Evolutionary conservation across 2,329 filamentous ascomycete genomes (phyloP).

Genomic region (Penicillium sp.): DNA sequence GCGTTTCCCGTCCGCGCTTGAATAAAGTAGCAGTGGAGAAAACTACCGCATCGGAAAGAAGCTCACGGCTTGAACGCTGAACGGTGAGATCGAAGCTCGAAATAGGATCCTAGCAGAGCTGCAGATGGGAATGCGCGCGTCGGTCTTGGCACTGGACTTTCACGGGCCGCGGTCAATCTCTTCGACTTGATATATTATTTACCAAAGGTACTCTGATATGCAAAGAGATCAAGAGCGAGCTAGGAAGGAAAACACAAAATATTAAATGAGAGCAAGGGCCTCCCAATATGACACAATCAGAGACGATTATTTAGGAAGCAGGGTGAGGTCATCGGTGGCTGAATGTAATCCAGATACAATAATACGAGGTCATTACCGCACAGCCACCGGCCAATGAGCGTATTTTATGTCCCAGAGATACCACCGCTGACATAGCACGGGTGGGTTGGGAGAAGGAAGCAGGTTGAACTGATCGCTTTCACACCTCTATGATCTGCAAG

Average conservation of each 20-base stretch:
- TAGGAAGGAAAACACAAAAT: not conserved
- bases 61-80: not conserved
- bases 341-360: slow-evolving; percentile 9
- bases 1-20: slow-evolving; percentile 4
- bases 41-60: slow-evolving; percentile 7
- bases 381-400: not conserved
- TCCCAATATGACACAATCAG: slow-evolving; percentile 4
- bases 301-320: slow-evolving; percentile 10
- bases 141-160: slow-evolving; percentile 25
- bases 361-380: not conserved
- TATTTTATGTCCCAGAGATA: not conserved
- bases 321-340: slow-evolving; percentile 30
- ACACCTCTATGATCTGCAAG: slow-evolving; percentile 1
- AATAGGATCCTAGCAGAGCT: slow-evolving; percentile 11
- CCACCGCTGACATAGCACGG: not conserved
- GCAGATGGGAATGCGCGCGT: slow-evolving; percentile 27
- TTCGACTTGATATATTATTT: not conserved
- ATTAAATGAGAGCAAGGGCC: not conserved
- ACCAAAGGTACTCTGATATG: slow-evolving; percentile 4
- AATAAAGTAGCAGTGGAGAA: not conserved
- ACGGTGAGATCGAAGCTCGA: not conserved
- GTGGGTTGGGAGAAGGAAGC: not conserved
- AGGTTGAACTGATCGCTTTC: slow-evolving; percentile 7
- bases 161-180: slow-evolving; percentile 22
- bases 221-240: not conserved